These are phyloP conservation scores for Neophaeococcomyces mojaviensis DNA, from an alignment of 2,329 filamentous ascomycete species.

Conservation along the genomic window DNA sequence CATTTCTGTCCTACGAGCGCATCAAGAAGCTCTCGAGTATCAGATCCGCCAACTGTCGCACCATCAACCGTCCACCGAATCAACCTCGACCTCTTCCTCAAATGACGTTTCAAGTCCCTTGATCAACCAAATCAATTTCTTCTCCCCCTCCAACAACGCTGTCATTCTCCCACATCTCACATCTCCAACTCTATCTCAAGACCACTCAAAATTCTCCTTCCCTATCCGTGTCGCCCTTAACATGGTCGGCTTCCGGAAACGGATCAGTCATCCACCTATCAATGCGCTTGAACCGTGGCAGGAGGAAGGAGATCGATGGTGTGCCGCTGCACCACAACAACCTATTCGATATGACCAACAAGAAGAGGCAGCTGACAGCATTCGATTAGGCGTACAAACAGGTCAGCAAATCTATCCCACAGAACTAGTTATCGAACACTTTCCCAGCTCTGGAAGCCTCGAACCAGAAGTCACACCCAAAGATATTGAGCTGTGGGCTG, in stretches of 20 bases:
- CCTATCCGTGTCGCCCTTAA: constrained; percentile 19
- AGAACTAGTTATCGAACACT: constrained; percentile 66
- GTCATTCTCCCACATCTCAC: constrained; percentile 52
- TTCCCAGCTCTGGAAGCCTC: constrained; percentile 53
- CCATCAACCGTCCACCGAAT: neutral
- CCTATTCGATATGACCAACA: neutral
- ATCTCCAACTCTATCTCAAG: constrained; percentile 46
- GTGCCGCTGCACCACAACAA: constrained; percentile 42
- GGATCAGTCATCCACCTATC: constrained; percentile 31
- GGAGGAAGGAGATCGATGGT: constrained; percentile 84
- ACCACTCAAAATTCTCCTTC: constrained; percentile 18
- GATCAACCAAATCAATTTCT: constrained; percentile 59
- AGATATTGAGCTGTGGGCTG: constrained; percentile 63
- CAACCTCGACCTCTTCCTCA: no score
- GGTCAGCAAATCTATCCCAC: constrained; percentile 53
- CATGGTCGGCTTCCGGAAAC: constrained; percentile 13
- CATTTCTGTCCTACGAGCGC: constrained; percentile 13
- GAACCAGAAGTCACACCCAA: constrained; percentile 56
- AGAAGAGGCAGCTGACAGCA: constrained; percentile 26
- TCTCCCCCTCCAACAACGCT: constrained; percentile 60
- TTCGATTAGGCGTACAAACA: constrained; percentile 35
- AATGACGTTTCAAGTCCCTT: constrained; percentile 18
- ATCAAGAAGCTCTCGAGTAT: constrained; percentile 13
- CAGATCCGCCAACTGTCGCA: constrained; percentile 3
- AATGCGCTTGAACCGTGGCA: constrained; percentile 62